A percentile compares a stretch with the other conserved stretches of the same genome.
These are phyloP conservation scores for Nemophila menziesii DNA, from an alignment of 257 asterid species.

Conservation along the genomic window DNA sequence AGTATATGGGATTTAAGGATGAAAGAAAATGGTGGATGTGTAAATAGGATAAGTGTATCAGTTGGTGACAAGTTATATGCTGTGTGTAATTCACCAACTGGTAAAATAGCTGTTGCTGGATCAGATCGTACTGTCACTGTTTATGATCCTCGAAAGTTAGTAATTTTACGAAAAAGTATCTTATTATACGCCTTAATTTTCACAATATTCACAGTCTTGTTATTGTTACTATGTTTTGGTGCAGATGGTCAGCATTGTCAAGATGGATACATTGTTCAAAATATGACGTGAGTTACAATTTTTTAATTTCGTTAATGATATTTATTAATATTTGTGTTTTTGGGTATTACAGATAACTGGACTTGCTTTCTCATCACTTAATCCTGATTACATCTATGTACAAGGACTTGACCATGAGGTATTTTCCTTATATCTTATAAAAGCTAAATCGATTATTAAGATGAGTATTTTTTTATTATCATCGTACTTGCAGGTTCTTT, in stretches of 20 bases:
- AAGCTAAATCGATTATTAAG: conserved; percentile 6
- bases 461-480: neutral
- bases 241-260: conserved; percentile 74
- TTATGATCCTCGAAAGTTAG: conserved; percentile 90
- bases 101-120: conserved; percentile 73
- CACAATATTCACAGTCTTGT: neutral
- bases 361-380: conserved; percentile 66
- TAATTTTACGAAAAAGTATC: conserved; percentile 3
- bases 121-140: conserved; percentile 80
- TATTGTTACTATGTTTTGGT: neutral
- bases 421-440: neutral
- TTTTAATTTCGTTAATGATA: no score
- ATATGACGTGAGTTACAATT: conserved; percentile 53
- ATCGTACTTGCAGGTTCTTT: conserved; percentile 40
- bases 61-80: conserved; percentile 72
- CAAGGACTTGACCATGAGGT: conserved; percentile 98
- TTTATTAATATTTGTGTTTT: neutral
- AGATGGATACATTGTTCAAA: conserved; percentile 82
- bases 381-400: conserved; percentile 59
- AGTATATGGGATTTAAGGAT: conserved; percentile 83
- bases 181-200: neutral
- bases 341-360: conserved; percentile 71
- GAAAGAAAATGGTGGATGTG: conserved; percentile 91
- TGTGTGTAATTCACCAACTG: conserved; percentile 57
- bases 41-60: conserved; percentile 60